Conservation (phyloP, 495 filamentous ascomycete species). For the Bombardia bombarda region DNA sequence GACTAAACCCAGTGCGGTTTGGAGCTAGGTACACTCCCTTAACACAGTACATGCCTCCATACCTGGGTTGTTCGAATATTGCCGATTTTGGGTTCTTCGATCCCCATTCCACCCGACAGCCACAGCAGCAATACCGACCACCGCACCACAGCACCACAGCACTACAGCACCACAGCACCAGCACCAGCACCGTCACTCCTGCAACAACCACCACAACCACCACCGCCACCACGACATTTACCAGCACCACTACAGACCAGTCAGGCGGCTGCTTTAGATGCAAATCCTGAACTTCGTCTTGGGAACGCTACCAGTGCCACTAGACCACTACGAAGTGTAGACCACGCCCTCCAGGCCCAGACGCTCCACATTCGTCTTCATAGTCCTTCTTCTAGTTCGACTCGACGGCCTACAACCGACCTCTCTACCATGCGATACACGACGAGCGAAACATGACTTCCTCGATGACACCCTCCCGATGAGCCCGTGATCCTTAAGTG, state of each 20-base stretch:
- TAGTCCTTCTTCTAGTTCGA: too few species aligned
- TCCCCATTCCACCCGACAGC: background rate
- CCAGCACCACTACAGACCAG: background rate
- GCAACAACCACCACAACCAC: background rate
- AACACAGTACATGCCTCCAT: too few species aligned
- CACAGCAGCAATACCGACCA: too few species aligned
- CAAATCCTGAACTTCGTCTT: background rate
- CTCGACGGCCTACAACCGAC: too few species aligned
- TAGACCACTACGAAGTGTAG: too few species aligned
- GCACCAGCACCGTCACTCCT: background rate
- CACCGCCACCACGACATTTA: background rate
- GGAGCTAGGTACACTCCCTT: too few species aligned
- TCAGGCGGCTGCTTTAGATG: too few species aligned
- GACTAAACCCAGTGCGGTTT: background rate
- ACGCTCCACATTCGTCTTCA: too few species aligned
- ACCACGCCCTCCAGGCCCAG: too few species aligned
- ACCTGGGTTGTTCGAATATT: background rate
- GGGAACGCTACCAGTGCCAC: background rate
- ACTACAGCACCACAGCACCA: background rate
- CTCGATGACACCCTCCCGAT: constrained; percentile 22
- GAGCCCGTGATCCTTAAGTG: constrained; percentile 19
- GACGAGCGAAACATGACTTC: constrained; percentile 30
- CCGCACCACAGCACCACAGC: background rate
- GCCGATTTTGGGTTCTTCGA: background rate
- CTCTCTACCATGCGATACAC: too few species aligned